A percentile compares a stretch with the other conserved stretches of the same genome.
Conservation (phyloP, 805 yeast genomes). For the Yamadazyma sp. region DNA sequence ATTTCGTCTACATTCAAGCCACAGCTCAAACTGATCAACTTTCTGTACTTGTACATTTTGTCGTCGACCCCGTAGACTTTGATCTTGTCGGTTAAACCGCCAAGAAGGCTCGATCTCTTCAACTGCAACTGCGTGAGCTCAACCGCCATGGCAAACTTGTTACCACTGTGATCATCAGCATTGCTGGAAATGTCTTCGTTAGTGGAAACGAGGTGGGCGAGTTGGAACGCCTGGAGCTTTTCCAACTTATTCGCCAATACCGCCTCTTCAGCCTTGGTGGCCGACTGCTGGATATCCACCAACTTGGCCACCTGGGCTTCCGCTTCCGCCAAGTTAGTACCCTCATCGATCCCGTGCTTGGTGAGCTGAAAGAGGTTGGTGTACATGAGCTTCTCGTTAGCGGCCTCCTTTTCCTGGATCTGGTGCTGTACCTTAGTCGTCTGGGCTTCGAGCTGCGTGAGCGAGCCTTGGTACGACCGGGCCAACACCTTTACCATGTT, state of each 20-base stretch:
- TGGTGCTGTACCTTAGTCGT: constrained; percentile 50
- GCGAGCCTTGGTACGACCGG: constrained; percentile 55
- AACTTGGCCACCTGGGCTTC: constrained; percentile 5
- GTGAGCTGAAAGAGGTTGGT: constrained; percentile 23
- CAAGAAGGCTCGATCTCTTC: constrained; percentile 42
- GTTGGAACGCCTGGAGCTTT: constrained; percentile 44
- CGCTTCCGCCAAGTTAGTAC: constrained; percentile 14
- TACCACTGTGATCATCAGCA: constrained; percentile 14
- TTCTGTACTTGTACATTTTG: constrained; percentile 72
- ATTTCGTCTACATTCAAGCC: constrained; percentile 79
- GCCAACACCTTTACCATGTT: constrained; percentile 50
- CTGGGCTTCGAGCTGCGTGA: constrained; percentile 36
- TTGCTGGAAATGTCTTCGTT: constrained; percentile 28
- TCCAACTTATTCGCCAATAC: constrained; percentile 24
- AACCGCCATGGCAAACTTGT: constrained; percentile 22
- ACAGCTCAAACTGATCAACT: constrained; percentile 72
- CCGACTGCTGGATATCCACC: constrained; percentile 18
- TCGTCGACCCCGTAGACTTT: constrained; percentile 46
- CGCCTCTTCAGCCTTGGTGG: constrained; percentile 19
- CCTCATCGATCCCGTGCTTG: constrained; percentile 29
- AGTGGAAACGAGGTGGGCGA: constrained; percentile 43
- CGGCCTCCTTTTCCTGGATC: constrained; percentile 50
- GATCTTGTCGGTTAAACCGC: constrained; percentile 49
- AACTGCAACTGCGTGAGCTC: constrained; percentile 53
- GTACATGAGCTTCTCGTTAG: constrained; percentile 28